Evolutionary conservation across 768 basidiomycete species (phyloP), one percentile per base, ranked within the genome.

Genomic region (Sarcomyxa edulis): DNA sequence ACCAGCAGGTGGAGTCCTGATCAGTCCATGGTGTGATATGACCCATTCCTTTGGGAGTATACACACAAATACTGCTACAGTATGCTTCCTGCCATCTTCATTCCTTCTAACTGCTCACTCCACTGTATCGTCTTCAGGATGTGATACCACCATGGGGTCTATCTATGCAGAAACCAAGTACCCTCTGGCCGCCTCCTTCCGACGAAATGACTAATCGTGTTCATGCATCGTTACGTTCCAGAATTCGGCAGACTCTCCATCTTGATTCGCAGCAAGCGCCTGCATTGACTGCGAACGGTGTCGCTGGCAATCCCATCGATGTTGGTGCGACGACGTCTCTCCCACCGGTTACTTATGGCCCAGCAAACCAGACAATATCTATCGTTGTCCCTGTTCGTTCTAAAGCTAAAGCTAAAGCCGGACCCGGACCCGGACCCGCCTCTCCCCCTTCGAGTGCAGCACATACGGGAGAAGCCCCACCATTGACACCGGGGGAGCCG

Each of bases 31-130:
- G 88, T 86, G 71, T 54, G 75, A 76, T 59, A 62, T 98, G n/a
- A 94, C 90, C 0, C 96, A 98, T 58, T 93, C 89, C 1, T 97
- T 98, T 59, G 88, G 91, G 0, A 91, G 87, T 49, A 74, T 94
- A 32, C 74, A 89, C 51, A 64, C 70, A 26, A 97, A 98, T 56
- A 92, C 89, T 2, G 69, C 76, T 3, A 91, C 92, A 35, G 92
- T 88, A 49, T 46, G 71, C n/a, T 28, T 14, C 12, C 30, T 11
- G 10, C 15, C 9, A 5, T 10, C 11, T 15, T 36, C 22, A 20
- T 28, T 4, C 24, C 30, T 19, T 32, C 12, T 20, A 10, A 20
- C n/a, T 21, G 35, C 18, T 35, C 14, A 38, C 28, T 15, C 20
- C 21, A 18, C 29, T 38, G 20, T 16, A 16, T 12, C 18, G 9